Base-by-base conservation (phyloP, 2,329 filamentous ascomycete genomes). In the Colletotrichum ledebouriae region DNA sequence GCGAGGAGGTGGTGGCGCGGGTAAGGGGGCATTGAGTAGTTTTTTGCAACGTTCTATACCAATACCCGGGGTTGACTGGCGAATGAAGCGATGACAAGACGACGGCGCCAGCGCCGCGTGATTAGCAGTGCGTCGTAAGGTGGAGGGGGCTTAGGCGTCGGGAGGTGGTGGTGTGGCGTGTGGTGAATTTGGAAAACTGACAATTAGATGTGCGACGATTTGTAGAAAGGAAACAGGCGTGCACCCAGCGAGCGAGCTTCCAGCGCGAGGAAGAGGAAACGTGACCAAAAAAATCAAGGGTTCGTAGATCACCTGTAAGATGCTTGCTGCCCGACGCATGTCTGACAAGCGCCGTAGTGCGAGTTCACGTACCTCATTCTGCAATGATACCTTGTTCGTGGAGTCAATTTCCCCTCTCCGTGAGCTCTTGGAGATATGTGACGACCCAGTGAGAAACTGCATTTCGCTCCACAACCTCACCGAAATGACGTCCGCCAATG, bases 301-400 rank as follows among this genome's bases (percentile, higher is more conserved):
- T 29, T 56, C 50, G 44, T 53, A 66, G 49, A 66, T 69, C 62
- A 50, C 34, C 49, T 57, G 41, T 29, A 37, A 59, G 61, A 56
- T 44, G 47, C 49, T 44, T 66, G 66, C 55, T 66, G 56, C 66
- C 66, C 62, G 66, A 69, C 34, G 66, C 49, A 60, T 50, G 34
- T 66, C 49, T 60, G 56, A 60, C 61, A 69, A 39, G 49, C 66
- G 37, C 46, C 42, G 41, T 42, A 34, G 17, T 52, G 34, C 42
- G 25, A 41, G 17, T 59, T 47, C n/a, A 39, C 47, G 56, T 46
- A 58, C 20, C 42, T 44, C 10, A n/a, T 42, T 29, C 55, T 46
- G 63, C 34, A 17, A 46, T 67, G 52, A 44, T 37, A 42, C 47
- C 56, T 53, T 52, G 47, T 15, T 22, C 29, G 29, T 6, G 42